Conservation (phyloP, 1,284 basidiomycete species). For the Earliella scabrosa region DNA sequence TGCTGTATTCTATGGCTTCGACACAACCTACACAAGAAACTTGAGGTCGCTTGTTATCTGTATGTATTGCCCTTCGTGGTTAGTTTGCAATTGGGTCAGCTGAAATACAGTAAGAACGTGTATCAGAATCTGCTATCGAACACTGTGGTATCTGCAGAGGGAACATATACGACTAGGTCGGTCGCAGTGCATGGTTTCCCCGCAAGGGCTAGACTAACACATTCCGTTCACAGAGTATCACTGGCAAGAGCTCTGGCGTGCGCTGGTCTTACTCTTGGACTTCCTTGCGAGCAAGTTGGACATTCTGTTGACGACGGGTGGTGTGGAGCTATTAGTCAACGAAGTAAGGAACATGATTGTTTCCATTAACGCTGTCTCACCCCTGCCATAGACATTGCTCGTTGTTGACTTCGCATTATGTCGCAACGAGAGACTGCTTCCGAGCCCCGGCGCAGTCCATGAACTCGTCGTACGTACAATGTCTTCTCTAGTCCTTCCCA, state of each 20-base stretch:
- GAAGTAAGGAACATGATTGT: neutral
- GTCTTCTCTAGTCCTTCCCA: neutral
- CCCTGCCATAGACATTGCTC: slow-evolving; percentile 34
- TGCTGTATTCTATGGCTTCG: slow-evolving; percentile 70
- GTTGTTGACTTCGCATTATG: slow-evolving; percentile 53
- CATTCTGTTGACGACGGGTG: slow-evolving; percentile 50
- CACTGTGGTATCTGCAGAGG: slow-evolving; percentile 58
- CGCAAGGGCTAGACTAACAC: neutral
- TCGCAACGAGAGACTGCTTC: slow-evolving; percentile 54
- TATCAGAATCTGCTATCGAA: slow-evolving; percentile 53
- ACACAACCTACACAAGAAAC: slow-evolving; percentile 64
- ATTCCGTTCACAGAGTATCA: slow-evolving; percentile 51
- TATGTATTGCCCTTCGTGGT: slow-evolving; percentile 41
- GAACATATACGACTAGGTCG: slow-evolving; percentile 55
- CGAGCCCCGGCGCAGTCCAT: slow-evolving; percentile 55
- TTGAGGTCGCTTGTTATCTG: slow-evolving; percentile 61
- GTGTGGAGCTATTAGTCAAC: slow-evolving; percentile 47
- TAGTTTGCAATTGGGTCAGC: no score
- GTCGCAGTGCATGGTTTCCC: slow-evolving; percentile 12
- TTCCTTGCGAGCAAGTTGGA: slow-evolving; percentile 59
- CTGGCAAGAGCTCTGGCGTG: slow-evolving; percentile 66
- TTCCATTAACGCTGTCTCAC: neutral
- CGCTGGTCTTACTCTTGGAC: slow-evolving; percentile 53
- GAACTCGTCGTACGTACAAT: slow-evolving; percentile 56
- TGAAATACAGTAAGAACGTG: no score